Percentiles rank a stretch among this genome's conserved stretches.
Evolutionary conservation across 1,284 basidiomycete species (phyloP).

Genomic region (Cutaneotrichosporon curvatum): DNA sequence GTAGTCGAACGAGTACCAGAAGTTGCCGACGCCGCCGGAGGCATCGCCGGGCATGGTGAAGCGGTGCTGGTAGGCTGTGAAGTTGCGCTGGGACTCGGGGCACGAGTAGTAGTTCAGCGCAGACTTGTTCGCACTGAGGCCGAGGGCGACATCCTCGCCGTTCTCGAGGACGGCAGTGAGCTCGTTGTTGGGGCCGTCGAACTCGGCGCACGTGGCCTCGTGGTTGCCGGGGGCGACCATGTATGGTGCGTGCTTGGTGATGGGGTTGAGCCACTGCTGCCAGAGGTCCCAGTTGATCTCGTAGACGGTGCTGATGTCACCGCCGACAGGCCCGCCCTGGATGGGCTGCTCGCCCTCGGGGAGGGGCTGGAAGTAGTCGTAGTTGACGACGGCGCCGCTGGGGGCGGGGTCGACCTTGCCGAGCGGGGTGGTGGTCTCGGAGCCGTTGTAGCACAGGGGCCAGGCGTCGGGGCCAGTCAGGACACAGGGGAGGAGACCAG

Average conservation of each 20-base stretch:
- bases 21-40: conserved; percentile 16
- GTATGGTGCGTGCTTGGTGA: conserved; percentile 35
- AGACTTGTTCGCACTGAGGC: background rate
- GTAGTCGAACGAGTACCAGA: conserved; percentile 32
- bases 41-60: conserved; percentile 30
- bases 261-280: conserved; percentile 35
- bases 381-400: conserved; percentile 9
- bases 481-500: conserved; percentile 19
- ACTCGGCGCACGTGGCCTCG: conserved; percentile 21
- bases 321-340: conserved; percentile 24
- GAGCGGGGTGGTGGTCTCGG: conserved; percentile 6
- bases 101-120: conserved; percentile 25
- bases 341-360: conserved; percentile 24
- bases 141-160: conserved; percentile 5
- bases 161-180: conserved; percentile 17
- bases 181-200: conserved; percentile 24
- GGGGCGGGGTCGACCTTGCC: conserved; percentile 4
- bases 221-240: conserved; percentile 20
- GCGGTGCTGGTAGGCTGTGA: conserved; percentile 28
- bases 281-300: conserved; percentile 40
- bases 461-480: background rate
- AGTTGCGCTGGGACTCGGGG: conserved; percentile 23
- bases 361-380: conserved; percentile 21
- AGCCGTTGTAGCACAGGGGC: conserved; percentile 31
- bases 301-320: conserved; percentile 28